These are phyloP conservation scores for Pelargonium australe DNA, from an alignment of 441 rosid species.

Conservation along the genomic window DNA sequence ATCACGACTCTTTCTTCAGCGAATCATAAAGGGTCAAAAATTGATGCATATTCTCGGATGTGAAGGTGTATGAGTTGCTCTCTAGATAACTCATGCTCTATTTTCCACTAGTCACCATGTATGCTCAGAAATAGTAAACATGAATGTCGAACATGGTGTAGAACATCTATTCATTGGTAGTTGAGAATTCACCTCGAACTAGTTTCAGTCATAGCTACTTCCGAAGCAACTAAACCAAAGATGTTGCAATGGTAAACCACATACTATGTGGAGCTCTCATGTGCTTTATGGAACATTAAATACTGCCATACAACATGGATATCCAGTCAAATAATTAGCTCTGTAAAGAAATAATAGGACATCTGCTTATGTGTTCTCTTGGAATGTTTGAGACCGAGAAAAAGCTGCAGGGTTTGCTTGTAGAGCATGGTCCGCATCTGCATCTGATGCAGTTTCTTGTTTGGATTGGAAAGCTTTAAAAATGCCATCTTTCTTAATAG, in stretches of 20 bases:
- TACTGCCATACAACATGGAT: neutral
- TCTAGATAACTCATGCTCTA: too few species aligned
- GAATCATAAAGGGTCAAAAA: neutral
- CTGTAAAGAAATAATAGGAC: neutral
- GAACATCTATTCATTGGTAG: neutral
- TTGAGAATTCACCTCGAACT: too few species aligned
- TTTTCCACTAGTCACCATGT: neutral
- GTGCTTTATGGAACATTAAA: neutral
- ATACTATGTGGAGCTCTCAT: neutral
- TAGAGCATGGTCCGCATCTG: constrained; percentile 30
- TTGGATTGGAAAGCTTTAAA: constrained; percentile 30
- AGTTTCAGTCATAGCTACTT: neutral
- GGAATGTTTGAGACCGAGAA: constrained; percentile 51
- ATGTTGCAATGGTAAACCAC: neutral
- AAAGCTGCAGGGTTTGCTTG: constrained; percentile 65
- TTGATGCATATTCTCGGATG: neutral
- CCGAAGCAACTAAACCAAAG: neutral
- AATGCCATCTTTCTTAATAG: constrained; percentile 20
- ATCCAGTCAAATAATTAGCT: neutral
- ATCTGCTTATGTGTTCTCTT: constrained; percentile 41
- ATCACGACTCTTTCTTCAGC: neutral
- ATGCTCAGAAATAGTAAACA: neutral
- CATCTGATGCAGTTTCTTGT: constrained; percentile 28
- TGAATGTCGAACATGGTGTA: neutral
- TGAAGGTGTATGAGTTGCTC: too few species aligned